phyloP scores from a whole-genome alignment of 1,139 yeast genomes.

The Saccharomyces pastorianus region DNA sequence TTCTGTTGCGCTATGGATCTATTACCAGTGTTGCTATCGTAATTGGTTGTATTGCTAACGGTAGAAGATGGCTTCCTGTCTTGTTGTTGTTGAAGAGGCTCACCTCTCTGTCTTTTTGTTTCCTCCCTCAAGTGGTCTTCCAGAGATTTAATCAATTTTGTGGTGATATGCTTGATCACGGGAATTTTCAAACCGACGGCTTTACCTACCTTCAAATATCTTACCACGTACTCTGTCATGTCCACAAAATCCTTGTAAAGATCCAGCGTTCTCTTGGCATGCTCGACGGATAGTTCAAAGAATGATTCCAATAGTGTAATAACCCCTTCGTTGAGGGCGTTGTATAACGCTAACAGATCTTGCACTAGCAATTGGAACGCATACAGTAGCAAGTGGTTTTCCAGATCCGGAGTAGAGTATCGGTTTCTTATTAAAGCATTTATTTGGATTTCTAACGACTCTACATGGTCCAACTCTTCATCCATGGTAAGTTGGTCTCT shows the following conservation, averaged over 20 bases:
- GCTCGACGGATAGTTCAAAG: slow-evolving; percentile 79
- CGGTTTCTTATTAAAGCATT: slow-evolving; percentile 66
- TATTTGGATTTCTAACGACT: slow-evolving; percentile 76
- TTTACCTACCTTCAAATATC: slow-evolving; percentile 80
- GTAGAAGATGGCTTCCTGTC: slow-evolving; percentile 5
- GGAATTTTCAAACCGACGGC: slow-evolving; percentile 89
- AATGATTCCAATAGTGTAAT: slow-evolving; percentile 87
- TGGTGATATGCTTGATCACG: slow-evolving; percentile 96
- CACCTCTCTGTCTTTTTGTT: neutral
- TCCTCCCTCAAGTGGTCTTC: slow-evolving; percentile 54
- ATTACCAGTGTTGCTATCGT: slow-evolving; percentile 4
- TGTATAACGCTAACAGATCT: slow-evolving; percentile 77
- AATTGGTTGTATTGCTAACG: slow-evolving; percentile 7
- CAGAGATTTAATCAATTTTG: slow-evolving; percentile 76
- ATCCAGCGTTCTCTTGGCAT: slow-evolving; percentile 79
- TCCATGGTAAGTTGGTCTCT: neutral
- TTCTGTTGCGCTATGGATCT: slow-evolving; percentile 22
- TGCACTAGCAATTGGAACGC: slow-evolving; percentile 81
- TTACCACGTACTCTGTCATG: slow-evolving; percentile 80
- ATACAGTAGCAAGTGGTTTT: slow-evolving; percentile 74
- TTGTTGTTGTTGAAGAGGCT: slow-evolving; percentile 1
- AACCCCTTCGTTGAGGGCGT: slow-evolving; percentile 88
- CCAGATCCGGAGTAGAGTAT: slow-evolving; percentile 58
- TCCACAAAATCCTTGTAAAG: slow-evolving; percentile 81
- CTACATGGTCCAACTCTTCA: slow-evolving; percentile 51